These are phyloP conservation scores for Nyctanthes arbortristis DNA, from an alignment of 257 asterid species.

Conservation along the genomic window DNA sequence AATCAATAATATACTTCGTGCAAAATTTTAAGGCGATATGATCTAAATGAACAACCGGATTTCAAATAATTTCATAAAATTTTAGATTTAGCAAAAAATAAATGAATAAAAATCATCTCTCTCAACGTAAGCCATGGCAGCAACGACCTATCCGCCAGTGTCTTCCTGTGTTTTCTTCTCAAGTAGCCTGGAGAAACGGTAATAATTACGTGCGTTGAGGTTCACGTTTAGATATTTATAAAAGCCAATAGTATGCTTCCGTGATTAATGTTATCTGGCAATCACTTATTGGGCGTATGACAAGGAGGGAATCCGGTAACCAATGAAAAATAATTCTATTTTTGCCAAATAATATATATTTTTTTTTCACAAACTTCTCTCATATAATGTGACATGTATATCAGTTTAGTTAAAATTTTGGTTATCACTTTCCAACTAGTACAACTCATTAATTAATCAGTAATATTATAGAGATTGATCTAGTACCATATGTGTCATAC, in stretches of 20 bases:
- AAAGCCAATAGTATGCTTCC: background rate
- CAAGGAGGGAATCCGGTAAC: no score
- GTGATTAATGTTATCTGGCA: background rate
- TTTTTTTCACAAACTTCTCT: no score
- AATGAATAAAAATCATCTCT: constrained; percentile 41
- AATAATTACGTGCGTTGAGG: constrained; percentile 11
- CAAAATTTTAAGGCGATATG: constrained; percentile 5
- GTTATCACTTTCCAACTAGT: no score
- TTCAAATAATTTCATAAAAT: background rate
- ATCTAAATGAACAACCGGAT: background rate
- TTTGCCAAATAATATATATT: no score
- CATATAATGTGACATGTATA: no score
- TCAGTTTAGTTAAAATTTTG: no score
- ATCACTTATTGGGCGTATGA: no score
- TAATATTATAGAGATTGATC: no score
- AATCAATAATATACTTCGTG: background rate
- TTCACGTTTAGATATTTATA: background rate
- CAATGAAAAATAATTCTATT: no score
- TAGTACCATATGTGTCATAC: no score
- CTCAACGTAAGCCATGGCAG: constrained; percentile 76
- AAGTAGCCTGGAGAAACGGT: background rate
- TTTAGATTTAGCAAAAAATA: background rate
- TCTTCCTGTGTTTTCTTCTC: constrained; percentile 22
- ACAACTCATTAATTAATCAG: no score
- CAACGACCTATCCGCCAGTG: constrained; percentile 28